These are phyloP conservation scores for Penicillium psychrofluorescens DNA, from an alignment of 495 filamentous ascomycete species.

Conservation along the genomic window DNA sequence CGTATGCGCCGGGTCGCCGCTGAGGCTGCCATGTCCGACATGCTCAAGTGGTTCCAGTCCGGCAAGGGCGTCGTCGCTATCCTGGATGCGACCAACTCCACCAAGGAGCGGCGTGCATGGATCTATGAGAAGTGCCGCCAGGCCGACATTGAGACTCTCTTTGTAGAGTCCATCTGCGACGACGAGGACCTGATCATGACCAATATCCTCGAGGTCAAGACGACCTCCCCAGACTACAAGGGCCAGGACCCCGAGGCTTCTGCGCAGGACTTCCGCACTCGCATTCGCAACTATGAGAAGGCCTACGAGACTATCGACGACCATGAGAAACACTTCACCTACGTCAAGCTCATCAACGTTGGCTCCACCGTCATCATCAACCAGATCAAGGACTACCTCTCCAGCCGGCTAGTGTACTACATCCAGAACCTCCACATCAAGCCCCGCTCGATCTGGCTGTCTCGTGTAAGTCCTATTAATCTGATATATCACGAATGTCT, in stretches of 20 bases:
- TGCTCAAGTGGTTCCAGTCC: constrained; percentile 80
- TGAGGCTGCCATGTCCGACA: constrained; percentile 81
- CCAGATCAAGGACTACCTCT: constrained; percentile 90
- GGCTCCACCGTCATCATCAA: constrained; percentile 95
- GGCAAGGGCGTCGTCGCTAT: constrained; percentile 77
- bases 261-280: constrained; percentile 82
- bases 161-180: constrained; percentile 94
- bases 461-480: constrained; percentile 57
- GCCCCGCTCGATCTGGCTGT: constrained; percentile 95
- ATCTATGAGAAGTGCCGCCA: constrained; percentile 66
- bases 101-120: constrained; percentile 82
- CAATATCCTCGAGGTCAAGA: constrained; percentile 97
- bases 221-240: constrained; percentile 86
- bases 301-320: constrained; percentile 88
- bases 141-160: constrained; percentile 80
- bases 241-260: constrained; percentile 90
- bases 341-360: constrained; percentile 95
- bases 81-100: constrained; percentile 92
- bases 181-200: constrained; percentile 91
- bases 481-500: neutral
- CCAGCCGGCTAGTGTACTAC: constrained; percentile 93
- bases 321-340: constrained; percentile 77
- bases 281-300: constrained; percentile 94
- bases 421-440: constrained; percentile 98
- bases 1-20: constrained; percentile 79